Conservation (phyloP, 2,329 filamentous ascomycete species). For the Fusarium chuoi region DNA sequence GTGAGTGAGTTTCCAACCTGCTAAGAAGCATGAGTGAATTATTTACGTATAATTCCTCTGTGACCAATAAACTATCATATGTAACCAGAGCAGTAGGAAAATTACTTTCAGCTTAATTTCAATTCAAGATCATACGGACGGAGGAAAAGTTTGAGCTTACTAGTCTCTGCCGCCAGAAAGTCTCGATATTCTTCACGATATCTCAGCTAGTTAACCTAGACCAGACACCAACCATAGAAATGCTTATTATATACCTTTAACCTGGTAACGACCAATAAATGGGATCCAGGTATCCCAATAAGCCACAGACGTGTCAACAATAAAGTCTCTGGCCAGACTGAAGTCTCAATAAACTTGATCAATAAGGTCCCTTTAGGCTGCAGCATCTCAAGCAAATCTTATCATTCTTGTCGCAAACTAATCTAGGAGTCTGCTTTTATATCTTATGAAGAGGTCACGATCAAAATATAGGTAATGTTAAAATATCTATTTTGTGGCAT, state of each 20-base stretch:
- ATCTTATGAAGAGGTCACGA: no score
- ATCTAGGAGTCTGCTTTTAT: no score
- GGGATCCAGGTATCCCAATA: background rate
- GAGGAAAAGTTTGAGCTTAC: background rate
- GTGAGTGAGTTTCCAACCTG: background rate
- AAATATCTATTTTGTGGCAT: no score
- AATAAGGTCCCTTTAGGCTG: background rate
- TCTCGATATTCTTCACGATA: background rate
- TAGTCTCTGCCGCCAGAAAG: background rate
- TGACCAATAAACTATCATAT: no score
- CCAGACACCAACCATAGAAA: background rate
- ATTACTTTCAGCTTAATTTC: background rate
- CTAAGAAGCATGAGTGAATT: background rate
- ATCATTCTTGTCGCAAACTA: no score
- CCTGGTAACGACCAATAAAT: background rate
- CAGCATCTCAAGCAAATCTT: background rate
- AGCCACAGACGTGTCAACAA: background rate
- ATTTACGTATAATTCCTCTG: background rate
- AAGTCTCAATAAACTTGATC: background rate
- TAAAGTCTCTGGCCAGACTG: background rate
- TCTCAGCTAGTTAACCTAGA: background rate
- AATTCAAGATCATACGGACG: background rate
- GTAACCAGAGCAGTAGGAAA: accelerated
- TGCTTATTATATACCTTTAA: background rate
- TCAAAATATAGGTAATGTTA: no score